These are phyloP conservation scores for Phytopythium montanum DNA, from an alignment of 352 stramenopile species.

Conservation along the genomic window DNA sequence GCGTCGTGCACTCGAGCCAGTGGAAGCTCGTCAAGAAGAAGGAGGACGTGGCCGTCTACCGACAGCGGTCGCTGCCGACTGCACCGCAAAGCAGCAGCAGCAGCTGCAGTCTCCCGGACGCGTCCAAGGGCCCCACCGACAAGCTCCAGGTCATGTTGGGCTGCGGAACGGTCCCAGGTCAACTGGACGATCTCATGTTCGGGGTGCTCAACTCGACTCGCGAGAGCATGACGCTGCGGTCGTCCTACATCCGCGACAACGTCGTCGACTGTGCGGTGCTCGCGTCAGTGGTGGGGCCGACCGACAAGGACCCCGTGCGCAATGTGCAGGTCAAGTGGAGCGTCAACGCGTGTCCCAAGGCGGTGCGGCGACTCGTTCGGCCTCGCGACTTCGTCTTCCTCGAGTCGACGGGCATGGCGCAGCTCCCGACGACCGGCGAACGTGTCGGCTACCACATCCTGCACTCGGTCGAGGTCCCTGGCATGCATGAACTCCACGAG, in stretches of 20 bases:
- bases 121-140: not conserved
- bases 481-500: conserved; percentile 15
- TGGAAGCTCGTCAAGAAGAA: conserved; percentile 39
- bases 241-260: conserved; percentile 25
- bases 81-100: not conserved
- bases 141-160: conserved; percentile 18
- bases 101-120: not conserved
- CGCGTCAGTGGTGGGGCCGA: conserved; percentile 12
- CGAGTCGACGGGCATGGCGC: conserved; percentile 28
- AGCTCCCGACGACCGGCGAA: conserved; percentile 21
- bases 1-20: conserved; percentile 17
- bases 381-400: conserved; percentile 37
- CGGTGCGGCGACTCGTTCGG: conserved; percentile 25
- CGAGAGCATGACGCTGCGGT: conserved; percentile 25
- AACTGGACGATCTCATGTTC: conserved; percentile 29
- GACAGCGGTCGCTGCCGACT: conserved; percentile 12
- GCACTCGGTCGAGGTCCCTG: conserved; percentile 24
- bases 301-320: conserved; percentile 18
- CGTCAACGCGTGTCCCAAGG: conserved; percentile 16
- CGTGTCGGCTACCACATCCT: conserved; percentile 32
- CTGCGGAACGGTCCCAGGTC: conserved; percentile 24
- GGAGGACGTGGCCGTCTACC: conserved; percentile 33
- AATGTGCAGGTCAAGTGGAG: conserved; percentile 31
- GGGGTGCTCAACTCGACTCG: conserved; percentile 19
- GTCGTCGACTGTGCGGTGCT: conserved; percentile 25